A percentile compares a stretch with the other conserved stretches of the same genome.
phyloP scores from a whole-genome alignment of 108 stramenopile genomes.

The Fragilariopsis cylindrus region DNA sequence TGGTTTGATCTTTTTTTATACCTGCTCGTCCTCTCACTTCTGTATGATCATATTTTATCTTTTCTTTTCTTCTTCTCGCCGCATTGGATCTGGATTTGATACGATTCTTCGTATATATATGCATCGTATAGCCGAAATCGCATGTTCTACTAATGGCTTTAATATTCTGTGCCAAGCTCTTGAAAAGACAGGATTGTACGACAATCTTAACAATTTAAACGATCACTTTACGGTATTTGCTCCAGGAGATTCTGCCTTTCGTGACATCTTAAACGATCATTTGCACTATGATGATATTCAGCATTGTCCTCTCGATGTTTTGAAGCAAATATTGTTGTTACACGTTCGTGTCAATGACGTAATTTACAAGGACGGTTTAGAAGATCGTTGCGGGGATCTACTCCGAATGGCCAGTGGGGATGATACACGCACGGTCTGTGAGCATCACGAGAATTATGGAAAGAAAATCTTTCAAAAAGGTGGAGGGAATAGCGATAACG shows the following conservation, averaged over 20 bases:
- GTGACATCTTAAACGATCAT: not conserved
- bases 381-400: not conserved
- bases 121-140: not conserved
- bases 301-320: not conserved
- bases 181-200: not conserved
- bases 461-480: conserved; percentile 13
- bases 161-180: conserved; percentile 3
- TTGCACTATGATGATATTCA: not conserved
- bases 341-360: not conserved
- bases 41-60: not conserved
- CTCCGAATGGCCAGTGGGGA: not conserved
- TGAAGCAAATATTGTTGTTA: not conserved
- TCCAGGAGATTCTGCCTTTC: conserved; percentile 23
- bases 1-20: too few species aligned
- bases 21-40: not conserved
- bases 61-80: not conserved
- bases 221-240: conserved; percentile 23
- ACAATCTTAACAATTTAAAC: not conserved
- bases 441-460: not conserved
- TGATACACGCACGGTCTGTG: conserved; percentile 9
- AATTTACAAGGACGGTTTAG: not conserved
- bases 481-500: not conserved
- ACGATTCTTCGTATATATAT: not conserved
- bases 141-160: not conserved
- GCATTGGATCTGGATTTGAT: not conserved